Base-by-base conservation (phyloP, 345 rosid species). In the Trapa incisa region DNA sequence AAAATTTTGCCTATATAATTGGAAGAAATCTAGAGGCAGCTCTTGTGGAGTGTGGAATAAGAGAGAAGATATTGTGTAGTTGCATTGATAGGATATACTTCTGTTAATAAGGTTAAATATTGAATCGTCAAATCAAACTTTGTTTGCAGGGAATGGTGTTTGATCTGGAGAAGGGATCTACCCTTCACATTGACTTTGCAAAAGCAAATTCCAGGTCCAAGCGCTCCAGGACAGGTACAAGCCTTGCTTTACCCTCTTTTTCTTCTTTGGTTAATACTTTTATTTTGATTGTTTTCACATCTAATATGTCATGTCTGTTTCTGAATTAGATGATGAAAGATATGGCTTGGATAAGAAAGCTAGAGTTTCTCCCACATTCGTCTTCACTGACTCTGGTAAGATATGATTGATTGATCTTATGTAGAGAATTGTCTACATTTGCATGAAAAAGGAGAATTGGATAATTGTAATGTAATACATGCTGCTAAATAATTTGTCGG, bases 101-200 rank as follows among this genome's bases (percentile, higher is more conserved):
- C 38, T 58, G 38, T 9, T 11, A 58, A 58, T 35, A 33, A 54
- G 60, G 33, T 1, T 5, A 17, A n/a, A 54, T 54, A 4, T 22
- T 4, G 60, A 16, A 63, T 43, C 36, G 13, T 63, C 38, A 32
- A 64, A 57, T 71, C 41, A 41, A 65, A 75, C 58, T 17, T 72
- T 76, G 53, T 45, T 73, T 80, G 57, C 86, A 88, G 96, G 92
- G 97, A 36, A 85, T 88, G 89, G 85, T 87, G 63, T 93, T 90
- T 79, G 98, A 90, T 67, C 94, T 87, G 72, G 98, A 90, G 81
- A 88, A 83, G 75, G 92, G 87, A 53, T 84, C 92, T n/a, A 82
- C 86, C 67, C 80, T 92, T 32, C 72, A 84, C 76, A 80, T 90
- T 72, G 94, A 92, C 80, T 87, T 88, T 76, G 97, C 96, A 61